Percentiles rank a stretch among this genome's conserved stretches.
Evolutionary conservation across 1,139 yeast species (phyloP).

Genomic region (Pichiaceae sp.): DNA sequence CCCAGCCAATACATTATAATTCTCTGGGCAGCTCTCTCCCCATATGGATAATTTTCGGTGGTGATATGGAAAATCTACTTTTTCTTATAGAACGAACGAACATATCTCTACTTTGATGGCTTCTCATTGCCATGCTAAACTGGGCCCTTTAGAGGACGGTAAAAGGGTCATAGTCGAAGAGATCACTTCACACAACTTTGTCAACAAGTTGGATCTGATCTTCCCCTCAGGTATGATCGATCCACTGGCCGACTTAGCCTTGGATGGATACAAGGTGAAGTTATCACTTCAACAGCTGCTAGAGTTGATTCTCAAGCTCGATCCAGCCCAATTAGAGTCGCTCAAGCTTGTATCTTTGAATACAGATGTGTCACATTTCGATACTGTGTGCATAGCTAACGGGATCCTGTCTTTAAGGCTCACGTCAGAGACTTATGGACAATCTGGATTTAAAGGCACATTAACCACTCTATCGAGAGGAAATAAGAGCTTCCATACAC

Average conservation of each 20-base stretch:
- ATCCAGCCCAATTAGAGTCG: neutral
- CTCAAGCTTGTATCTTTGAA: conserved; percentile 9
- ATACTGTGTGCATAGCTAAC: conserved; percentile 23
- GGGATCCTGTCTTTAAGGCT: conserved; percentile 25
- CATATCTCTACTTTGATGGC: too few species aligned
- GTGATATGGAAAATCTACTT: too few species aligned
- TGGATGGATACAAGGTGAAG: neutral
- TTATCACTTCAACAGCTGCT: neutral
- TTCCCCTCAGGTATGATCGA: neutral
- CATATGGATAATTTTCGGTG: too few species aligned
- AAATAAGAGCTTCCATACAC: conserved; percentile 13
- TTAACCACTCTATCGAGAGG: conserved; percentile 15
- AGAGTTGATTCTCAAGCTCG: neutral
- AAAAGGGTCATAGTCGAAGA: neutral
- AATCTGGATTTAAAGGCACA: conserved; percentile 25
- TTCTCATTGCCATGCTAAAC: conserved; percentile 12
- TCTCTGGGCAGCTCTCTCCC: too few species aligned
- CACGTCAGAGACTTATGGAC: conserved; percentile 22
- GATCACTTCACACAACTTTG: conserved; percentile 16
- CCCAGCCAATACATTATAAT: too few species aligned
- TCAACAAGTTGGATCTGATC: conserved; percentile 15
- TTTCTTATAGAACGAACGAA: too few species aligned
- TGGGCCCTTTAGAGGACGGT: conserved; percentile 7
- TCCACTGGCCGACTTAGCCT: conserved; percentile 6
- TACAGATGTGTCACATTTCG: conserved; percentile 24